Percentiles rank a stretch among this genome's conserved stretches.
Conservation (phyloP, 2,329 filamentous ascomycete species). For the Harringtonia aguacate region DNA sequence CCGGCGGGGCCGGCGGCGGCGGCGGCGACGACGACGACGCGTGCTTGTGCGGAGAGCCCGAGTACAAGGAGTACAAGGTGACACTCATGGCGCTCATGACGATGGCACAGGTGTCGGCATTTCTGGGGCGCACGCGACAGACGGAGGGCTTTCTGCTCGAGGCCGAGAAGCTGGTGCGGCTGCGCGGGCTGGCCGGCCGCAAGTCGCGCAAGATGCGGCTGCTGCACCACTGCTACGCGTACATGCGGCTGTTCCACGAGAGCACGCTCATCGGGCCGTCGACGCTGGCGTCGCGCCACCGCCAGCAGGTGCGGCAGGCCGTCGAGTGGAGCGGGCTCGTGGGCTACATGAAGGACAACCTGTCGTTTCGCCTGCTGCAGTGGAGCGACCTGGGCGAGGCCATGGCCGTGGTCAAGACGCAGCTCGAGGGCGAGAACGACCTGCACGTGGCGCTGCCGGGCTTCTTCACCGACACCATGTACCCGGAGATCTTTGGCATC, state of each 20-base stretch:
- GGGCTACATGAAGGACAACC: conserved; percentile 16
- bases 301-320: conserved; percentile 10
- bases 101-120: conserved; percentile 25
- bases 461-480: conserved; percentile 24
- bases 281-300: conserved; percentile 9
- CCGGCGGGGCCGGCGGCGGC: no score
- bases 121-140: conserved; percentile 21
- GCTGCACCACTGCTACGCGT: conserved; percentile 30
- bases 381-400: conserved; percentile 20
- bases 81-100: conserved; percentile 28
- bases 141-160: conserved; percentile 26
- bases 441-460: conserved; percentile 25
- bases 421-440: conserved; percentile 26
- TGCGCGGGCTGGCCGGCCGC: conserved; percentile 22
- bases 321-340: conserved; percentile 12
- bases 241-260: conserved; percentile 27
- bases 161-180: conserved; percentile 26
- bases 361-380: conserved; percentile 20
- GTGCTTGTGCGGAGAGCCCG: no score
- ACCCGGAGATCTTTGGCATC: conserved; percentile 29
- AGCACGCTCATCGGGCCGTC: conserved; percentile 19
- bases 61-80: conserved; percentile 30
- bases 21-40: no score
- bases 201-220: conserved; percentile 29
- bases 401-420: conserved; percentile 21